Conservation (phyloP, 805 yeast species). For the Lachancea nothofagi region DNA sequence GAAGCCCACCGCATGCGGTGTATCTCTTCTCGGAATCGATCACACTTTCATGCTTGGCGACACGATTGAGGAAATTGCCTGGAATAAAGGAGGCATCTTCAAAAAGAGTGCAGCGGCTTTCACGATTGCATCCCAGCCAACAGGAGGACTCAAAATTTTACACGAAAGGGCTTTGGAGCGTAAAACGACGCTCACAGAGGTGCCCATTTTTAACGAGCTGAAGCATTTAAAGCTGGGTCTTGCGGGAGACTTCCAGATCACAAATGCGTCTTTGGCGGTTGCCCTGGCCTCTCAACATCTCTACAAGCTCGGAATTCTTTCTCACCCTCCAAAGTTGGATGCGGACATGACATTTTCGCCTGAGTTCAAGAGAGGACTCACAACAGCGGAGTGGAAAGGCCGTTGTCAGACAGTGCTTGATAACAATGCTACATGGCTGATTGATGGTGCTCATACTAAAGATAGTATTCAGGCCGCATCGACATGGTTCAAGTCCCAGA, state of each 20-base stretch:
- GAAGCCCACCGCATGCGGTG: conserved; percentile 78
- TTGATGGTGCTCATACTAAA: conserved; percentile 94
- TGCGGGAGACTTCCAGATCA: conserved; percentile 76
- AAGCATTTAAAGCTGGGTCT: conserved; percentile 53
- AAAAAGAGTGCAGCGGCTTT: conserved; percentile 63
- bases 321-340: conserved; percentile 18
- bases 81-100: conserved; percentile 95
- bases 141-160: conserved; percentile 50
- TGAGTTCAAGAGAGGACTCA: conserved; percentile 54
- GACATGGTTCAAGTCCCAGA: conserved; percentile 56
- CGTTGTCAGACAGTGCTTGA: conserved; percentile 70
- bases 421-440: conserved; percentile 57
- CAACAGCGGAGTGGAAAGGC: conserved; percentile 84
- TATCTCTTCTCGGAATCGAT: conserved; percentile 84
- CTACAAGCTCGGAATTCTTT: conserved; percentile 39
- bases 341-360: conserved; percentile 37
- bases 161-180: conserved; percentile 65
- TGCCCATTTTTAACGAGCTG: conserved; percentile 40
- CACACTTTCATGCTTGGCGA: conserved; percentile 83
- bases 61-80: conserved; percentile 83
- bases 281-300: conserved; percentile 62
- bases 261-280: conserved; percentile 85
- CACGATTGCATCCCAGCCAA: conserved; percentile 54
- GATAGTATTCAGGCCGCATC: conserved; percentile 85
- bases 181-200: conserved; percentile 45